Evolutionary conservation across 257 asterid species (phyloP).

Genomic region (Przewalskia tangutica): DNA sequence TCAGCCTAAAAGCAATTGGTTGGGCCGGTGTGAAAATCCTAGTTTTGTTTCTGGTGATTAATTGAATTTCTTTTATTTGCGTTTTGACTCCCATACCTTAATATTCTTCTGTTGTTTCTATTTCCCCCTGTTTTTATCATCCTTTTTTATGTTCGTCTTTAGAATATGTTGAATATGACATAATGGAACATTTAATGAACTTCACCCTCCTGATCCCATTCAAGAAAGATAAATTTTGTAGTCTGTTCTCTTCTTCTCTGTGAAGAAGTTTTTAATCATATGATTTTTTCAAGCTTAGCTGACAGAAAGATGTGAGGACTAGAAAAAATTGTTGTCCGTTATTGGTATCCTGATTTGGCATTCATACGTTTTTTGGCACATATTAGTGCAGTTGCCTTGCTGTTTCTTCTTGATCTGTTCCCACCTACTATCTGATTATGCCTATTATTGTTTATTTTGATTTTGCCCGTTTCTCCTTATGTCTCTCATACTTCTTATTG

Average conservation of each 20-base stretch:
- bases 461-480: not conserved
- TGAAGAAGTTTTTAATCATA: not conserved
- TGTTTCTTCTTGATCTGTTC: not conserved
- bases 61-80: slow-evolving; percentile 47
- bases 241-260: not conserved
- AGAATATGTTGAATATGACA: not conserved
- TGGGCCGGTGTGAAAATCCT: slow-evolving; percentile 63
- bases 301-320: not conserved
- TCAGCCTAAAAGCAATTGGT: slow-evolving; percentile 80
- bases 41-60: slow-evolving; percentile 72
- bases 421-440: not conserved
- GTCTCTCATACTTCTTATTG: not conserved
- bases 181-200: not conserved
- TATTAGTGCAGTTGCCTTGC: not conserved
- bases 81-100: slow-evolving; percentile 16
- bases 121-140: not conserved
- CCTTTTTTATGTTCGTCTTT: not conserved
- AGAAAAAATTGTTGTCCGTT: not conserved
- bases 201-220: not conserved
- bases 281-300: not conserved
- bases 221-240: not conserved
- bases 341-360: not conserved
- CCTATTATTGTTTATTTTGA: not conserved
- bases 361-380: not conserved
- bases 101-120: not conserved